Evolutionary conservation across 306 rosid genomes (phyloP).

Genomic region (Inga oerstediana): DNA sequence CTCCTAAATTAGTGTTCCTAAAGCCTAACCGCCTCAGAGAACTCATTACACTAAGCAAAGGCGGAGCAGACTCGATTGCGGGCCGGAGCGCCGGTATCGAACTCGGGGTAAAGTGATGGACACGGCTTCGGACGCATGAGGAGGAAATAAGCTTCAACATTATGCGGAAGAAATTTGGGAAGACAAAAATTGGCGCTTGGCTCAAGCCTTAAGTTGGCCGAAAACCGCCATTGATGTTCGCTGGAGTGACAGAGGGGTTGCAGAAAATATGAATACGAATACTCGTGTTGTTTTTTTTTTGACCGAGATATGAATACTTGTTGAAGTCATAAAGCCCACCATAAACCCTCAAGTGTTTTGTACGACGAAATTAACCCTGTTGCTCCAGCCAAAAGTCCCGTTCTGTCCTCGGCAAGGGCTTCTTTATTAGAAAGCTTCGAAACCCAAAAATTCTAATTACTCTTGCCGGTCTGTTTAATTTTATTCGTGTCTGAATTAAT

Average conservation of each 20-base stretch:
- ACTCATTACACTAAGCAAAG: slow-evolving; percentile 52
- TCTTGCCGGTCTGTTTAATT: not conserved
- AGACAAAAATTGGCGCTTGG: slow-evolving; percentile 19
- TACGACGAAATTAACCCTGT: slow-evolving; percentile 34
- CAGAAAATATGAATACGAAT: not conserved
- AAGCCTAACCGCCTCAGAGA: slow-evolving; percentile 48
- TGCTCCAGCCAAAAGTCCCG: not conserved
- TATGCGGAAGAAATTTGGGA: not conserved
- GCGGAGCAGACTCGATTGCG: slow-evolving; percentile 44
- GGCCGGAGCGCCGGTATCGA: slow-evolving; percentile 46
- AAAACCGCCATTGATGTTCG: slow-evolving; percentile 56
- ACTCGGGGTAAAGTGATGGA: slow-evolving; percentile 47
- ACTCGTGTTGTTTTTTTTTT: too few species aligned
- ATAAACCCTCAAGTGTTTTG: slow-evolving; percentile 55
- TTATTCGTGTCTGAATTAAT: not conserved
- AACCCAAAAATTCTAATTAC: not conserved
- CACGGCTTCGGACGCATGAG: slow-evolving; percentile 43
- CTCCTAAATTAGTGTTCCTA: slow-evolving; percentile 38
- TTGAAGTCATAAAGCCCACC: slow-evolving; percentile 62
- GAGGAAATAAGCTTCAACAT: slow-evolving; percentile 86
- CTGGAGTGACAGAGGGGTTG: not conserved
- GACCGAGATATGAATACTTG: not conserved
- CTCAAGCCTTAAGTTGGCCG: slow-evolving; percentile 23
- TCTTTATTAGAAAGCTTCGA: too few species aligned
- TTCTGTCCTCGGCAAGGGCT: not conserved